Percentiles rank a stretch among this genome's conserved stretches.
Conservation (phyloP, 192 early-diverging fungal species). For the Podila horticola region DNA sequence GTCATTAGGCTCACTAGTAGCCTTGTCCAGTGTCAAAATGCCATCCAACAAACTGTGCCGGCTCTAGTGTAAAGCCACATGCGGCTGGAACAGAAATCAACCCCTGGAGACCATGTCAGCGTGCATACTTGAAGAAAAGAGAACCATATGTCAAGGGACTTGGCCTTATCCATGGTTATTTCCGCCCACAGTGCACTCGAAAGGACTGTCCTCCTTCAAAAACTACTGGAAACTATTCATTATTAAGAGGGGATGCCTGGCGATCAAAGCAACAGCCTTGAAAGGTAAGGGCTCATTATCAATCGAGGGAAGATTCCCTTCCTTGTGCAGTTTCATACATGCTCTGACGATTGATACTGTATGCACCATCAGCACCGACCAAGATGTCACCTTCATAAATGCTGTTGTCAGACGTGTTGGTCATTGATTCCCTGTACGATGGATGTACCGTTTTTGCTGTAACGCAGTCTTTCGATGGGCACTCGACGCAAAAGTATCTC, state of each 20-base stretch:
- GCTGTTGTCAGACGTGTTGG: background rate
- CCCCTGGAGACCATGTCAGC: too few species aligned
- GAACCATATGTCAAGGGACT: too few species aligned
- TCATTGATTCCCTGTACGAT: background rate
- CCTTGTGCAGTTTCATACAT: background rate
- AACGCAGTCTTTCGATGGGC: background rate
- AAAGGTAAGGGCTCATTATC: background rate
- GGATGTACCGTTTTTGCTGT: background rate
- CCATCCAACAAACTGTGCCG: background rate
- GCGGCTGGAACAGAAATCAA: background rate
- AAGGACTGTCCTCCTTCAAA: background rate
- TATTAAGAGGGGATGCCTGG: background rate
- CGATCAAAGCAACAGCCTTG: background rate
- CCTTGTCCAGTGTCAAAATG: background rate
- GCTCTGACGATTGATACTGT: background rate
- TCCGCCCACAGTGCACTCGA: background rate
- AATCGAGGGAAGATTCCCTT: background rate
- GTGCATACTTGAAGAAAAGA: too few species aligned
- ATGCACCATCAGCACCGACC: conserved; percentile 3
- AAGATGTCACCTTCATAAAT: background rate
- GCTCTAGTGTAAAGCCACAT: background rate
- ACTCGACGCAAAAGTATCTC: background rate
- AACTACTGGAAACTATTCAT: background rate
- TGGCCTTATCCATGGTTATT: background rate
- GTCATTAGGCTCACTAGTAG: background rate